phyloP scores from a whole-genome alignment of 2,329 filamentous ascomycete species.

The Hypomyces perniciosus region DNA sequence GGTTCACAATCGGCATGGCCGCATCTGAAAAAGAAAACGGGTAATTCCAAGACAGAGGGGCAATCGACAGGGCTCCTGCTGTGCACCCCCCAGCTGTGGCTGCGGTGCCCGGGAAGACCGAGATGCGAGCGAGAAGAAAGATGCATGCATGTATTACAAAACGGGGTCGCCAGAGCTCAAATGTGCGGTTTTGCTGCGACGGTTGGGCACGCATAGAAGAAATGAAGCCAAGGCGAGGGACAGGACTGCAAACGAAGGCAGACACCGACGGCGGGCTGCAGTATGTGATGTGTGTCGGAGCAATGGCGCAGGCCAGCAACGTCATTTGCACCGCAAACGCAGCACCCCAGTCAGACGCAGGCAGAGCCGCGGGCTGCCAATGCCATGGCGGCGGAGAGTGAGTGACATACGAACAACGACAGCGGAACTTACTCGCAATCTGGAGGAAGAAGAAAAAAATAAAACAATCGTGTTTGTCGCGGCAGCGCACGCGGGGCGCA shows the following conservation, averaged over 20 bases:
- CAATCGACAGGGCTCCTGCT: slow-evolving; percentile 10
- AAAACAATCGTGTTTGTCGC: neutral
- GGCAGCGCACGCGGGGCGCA: slow-evolving; percentile 5
- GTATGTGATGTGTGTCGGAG: neutral
- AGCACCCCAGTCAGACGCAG: neutral
- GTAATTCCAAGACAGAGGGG: slow-evolving; percentile 10
- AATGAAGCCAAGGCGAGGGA: neutral
- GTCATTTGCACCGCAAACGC: slow-evolving; percentile 7
- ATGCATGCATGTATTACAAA: neutral
- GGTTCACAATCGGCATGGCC: slow-evolving; percentile 10
- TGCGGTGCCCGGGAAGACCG: slow-evolving; percentile 13
- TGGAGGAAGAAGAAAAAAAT: neutral
- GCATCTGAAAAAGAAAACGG: slow-evolving; percentile 9
- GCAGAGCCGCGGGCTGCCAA: neutral
- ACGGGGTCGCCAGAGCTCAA: slow-evolving; percentile 12
- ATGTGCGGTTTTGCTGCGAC: slow-evolving; percentile 4
- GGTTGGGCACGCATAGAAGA: slow-evolving; percentile 6
- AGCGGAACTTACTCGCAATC: slow-evolving; percentile 7
- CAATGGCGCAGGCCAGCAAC: slow-evolving; percentile 7
- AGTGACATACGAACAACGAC: neutral
- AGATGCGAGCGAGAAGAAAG: slow-evolving; percentile 9
- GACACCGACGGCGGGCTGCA: neutral
- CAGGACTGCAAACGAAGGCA: slow-evolving; percentile 8
- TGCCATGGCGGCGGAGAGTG: neutral
- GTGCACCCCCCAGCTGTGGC: slow-evolving; percentile 10